These are phyloP conservation scores for Globisporangium uncinulatum DNA, from an alignment of 352 stramenopile species.

Conservation along the genomic window DNA sequence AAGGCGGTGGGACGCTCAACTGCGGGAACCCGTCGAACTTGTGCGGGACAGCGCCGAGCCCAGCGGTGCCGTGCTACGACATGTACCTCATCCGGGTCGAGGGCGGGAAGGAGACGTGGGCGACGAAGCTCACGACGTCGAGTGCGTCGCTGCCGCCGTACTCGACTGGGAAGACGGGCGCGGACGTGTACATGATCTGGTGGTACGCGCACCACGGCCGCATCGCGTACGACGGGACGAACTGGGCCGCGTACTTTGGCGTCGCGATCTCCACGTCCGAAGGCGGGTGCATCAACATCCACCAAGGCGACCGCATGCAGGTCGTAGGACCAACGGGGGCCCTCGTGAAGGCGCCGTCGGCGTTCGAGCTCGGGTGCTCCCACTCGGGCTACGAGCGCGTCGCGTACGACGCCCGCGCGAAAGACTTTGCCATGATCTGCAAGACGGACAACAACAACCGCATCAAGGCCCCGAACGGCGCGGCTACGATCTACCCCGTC, in stretches of 20 bases:
- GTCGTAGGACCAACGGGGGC: slow-evolving; percentile 37
- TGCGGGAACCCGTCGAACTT: slow-evolving; percentile 52
- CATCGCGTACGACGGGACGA: slow-evolving; percentile 48
- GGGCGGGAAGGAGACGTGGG: slow-evolving; percentile 39
- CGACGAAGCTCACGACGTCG: slow-evolving; percentile 49
- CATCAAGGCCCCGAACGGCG: slow-evolving; percentile 57
- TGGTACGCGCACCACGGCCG: slow-evolving; percentile 65
- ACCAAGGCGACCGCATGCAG: slow-evolving; percentile 65
- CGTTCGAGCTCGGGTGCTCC: slow-evolving; percentile 57
- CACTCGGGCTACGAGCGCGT: slow-evolving; percentile 58
- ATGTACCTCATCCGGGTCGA: slow-evolving; percentile 61
- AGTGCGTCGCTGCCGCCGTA: slow-evolving; percentile 46
- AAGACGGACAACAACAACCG: slow-evolving; percentile 72
- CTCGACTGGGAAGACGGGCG: slow-evolving; percentile 33
- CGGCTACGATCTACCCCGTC: slow-evolving; percentile 51
- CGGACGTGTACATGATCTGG: slow-evolving; percentile 63
- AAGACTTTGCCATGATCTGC: slow-evolving; percentile 45
- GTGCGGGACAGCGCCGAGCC: slow-evolving; percentile 31
- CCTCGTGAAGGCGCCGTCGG: slow-evolving; percentile 30
- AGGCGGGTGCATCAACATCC: slow-evolving; percentile 59
- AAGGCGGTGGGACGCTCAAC: slow-evolving; percentile 52
- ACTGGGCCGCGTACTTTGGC: slow-evolving; percentile 63
- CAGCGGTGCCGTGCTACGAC: slow-evolving; percentile 42
- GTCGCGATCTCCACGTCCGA: slow-evolving; percentile 48
- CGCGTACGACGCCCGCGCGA: slow-evolving; percentile 39